These are phyloP conservation scores for Peronosclerospora sorghi DNA, from an alignment of 352 stramenopile genomes.

Conservation along the genomic window DNA sequence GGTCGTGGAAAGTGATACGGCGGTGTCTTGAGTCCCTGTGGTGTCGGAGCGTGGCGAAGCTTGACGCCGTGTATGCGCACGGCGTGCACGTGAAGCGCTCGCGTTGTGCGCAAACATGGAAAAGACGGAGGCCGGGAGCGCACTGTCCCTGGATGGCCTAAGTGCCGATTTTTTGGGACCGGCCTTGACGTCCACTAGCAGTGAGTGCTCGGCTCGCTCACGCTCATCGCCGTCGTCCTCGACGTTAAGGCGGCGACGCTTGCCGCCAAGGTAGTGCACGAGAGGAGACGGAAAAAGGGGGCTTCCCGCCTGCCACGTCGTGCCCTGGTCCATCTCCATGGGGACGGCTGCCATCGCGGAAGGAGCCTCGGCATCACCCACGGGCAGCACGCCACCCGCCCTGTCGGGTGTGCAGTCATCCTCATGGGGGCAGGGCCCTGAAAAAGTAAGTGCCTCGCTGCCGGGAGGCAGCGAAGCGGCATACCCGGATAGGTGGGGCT, in stretches of 20 bases:
- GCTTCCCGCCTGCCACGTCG: not conserved
- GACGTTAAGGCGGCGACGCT: slow-evolving; percentile 6
- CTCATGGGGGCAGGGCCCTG: too few relatives aligned
- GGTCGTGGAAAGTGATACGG: too few relatives aligned
- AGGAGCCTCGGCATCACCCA: not conserved
- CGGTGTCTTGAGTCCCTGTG: too few relatives aligned
- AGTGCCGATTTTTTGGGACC: not conserved
- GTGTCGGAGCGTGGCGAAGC: not conserved
- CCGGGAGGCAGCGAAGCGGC: too few relatives aligned
- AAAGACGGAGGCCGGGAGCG: not conserved
- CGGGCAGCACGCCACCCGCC: not conserved
- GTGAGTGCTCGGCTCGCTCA: slow-evolving; percentile 4
- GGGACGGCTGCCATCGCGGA: too few relatives aligned
- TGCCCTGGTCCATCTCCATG: too few relatives aligned
- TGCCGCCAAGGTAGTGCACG: not conserved
- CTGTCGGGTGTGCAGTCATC: too few relatives aligned
- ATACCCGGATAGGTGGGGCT: too few relatives aligned
- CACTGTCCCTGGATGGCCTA: slow-evolving; percentile 4
- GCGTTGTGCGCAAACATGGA: too few relatives aligned
- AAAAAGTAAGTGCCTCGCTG: too few relatives aligned
- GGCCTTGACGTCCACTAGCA: slow-evolving; percentile 2
- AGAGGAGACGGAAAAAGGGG: not conserved
- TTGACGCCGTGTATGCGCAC: too few relatives aligned
- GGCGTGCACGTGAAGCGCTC: too few relatives aligned
- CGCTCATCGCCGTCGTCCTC: slow-evolving; percentile 1